Conservation (phyloP, 2,329 filamentous ascomycete species). For the Sporothrix variecibatus region DNA sequence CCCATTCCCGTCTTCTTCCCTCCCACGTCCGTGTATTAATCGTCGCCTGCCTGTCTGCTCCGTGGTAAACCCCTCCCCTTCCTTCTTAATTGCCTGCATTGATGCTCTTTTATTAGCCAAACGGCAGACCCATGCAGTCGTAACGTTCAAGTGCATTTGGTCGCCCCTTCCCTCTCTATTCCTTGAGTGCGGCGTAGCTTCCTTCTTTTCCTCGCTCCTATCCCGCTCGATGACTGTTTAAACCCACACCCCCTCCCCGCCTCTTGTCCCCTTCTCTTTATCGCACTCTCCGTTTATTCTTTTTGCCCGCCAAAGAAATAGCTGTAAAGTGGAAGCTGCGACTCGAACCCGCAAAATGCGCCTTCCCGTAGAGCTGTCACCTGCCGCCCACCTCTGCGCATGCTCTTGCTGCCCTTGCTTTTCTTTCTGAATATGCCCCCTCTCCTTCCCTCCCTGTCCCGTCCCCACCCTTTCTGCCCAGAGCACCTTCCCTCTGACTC, state of each 20-base stretch:
- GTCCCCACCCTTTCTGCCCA: not conserved
- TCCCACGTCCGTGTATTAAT: not conserved
- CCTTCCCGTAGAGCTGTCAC: slow-evolving; percentile 16
- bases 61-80: slow-evolving; percentile 11
- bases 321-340: slow-evolving; percentile 16
- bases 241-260: slow-evolving; percentile 16
- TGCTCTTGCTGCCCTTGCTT: not conserved
- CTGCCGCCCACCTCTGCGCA: slow-evolving; percentile 8
- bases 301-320: slow-evolving; percentile 9
- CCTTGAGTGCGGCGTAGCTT: not conserved
- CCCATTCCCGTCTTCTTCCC: slow-evolving; percentile 17
- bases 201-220: not conserved
- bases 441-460: not conserved
- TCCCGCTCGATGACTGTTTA: slow-evolving; percentile 1
- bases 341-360: slow-evolving; percentile 14
- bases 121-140: slow-evolving; percentile 21
- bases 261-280: not conserved
- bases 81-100: slow-evolving; percentile 22
- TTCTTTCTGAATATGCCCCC: not conserved
- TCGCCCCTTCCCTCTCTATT: not conserved
- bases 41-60: not conserved
- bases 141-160: slow-evolving; percentile 18
- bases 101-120: slow-evolving; percentile 23
- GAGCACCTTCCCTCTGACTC: not conserved
- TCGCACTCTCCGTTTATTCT: slow-evolving; percentile 8